Percentiles rank a stretch among this genome's conserved stretches.
These are phyloP conservation scores for Malassezia pachydermatis DNA, from an alignment of 1,284 basidiomycete genomes.

Conservation along the genomic window DNA sequence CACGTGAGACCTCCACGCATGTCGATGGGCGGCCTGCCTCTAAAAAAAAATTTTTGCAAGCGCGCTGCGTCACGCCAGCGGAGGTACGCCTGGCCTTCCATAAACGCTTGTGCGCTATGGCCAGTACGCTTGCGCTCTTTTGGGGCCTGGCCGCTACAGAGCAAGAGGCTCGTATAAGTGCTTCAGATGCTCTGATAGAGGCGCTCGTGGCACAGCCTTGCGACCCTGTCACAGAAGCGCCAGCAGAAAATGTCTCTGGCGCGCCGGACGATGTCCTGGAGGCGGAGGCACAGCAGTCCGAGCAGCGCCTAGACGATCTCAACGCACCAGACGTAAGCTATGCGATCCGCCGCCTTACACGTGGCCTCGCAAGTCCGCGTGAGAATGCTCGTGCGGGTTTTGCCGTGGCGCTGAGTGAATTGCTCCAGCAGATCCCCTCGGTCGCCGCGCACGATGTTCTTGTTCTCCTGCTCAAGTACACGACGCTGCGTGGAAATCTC, in stretches of 20 bases:
- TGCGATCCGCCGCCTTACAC: constrained; percentile 46
- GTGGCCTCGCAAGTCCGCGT: constrained; percentile 74
- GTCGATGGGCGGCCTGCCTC: too few species aligned
- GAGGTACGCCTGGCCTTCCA: too few species aligned
- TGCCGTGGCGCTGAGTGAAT: constrained; percentile 88
- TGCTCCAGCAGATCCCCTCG: constrained; percentile 68
- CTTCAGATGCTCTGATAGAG: constrained; percentile 71
- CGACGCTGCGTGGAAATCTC: constrained; percentile 46
- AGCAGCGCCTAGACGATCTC: constrained; percentile 54
- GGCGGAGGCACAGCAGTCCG: constrained; percentile 35
- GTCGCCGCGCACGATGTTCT: constrained; percentile 56
- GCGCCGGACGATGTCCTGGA: constrained; percentile 15
- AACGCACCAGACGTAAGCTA: constrained; percentile 54
- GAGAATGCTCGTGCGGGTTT: constrained; percentile 89
- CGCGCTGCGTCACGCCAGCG: too few species aligned
- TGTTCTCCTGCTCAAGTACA: constrained; percentile 32
- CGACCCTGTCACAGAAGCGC: background rate
- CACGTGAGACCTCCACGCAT: too few species aligned
- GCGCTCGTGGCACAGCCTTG: constrained; percentile 52
- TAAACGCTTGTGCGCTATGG: constrained; percentile 52
- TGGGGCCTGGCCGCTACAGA: constrained; percentile 81
- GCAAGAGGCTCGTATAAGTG: constrained; percentile 68
- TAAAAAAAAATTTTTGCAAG: too few species aligned
- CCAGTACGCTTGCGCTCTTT: constrained; percentile 77
- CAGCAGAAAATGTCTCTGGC: constrained; percentile 40